A percentile compares a stretch with the other conserved stretches of the same genome.
Conservation (phyloP, 257 asterid species). For the Ligustrum vulgare region DNA sequence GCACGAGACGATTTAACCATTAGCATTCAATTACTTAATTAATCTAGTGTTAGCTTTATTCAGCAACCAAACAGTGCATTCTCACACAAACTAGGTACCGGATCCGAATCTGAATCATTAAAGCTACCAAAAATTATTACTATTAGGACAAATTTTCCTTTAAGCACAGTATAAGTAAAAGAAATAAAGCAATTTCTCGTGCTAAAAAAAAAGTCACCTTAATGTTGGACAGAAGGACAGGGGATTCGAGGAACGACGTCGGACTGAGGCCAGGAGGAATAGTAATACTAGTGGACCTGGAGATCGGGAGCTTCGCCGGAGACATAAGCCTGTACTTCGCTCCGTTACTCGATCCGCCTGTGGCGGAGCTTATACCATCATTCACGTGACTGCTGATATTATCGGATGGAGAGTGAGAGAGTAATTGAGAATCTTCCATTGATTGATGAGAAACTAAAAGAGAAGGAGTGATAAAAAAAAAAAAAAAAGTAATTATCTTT, state of each 20-base stretch:
- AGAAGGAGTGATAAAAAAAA: constrained; percentile 21
- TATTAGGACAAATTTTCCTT: constrained; percentile 15
- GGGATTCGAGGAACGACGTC: constrained; percentile 89
- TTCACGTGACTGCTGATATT: constrained; percentile 29
- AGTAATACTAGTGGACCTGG: constrained; percentile 77
- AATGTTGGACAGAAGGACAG: constrained; percentile 88
- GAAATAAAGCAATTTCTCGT: background rate
- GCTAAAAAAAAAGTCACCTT: constrained; percentile 48
- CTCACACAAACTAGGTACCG: background rate
- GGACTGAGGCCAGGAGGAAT: constrained; percentile 97
- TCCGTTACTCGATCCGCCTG: constrained; percentile 52
- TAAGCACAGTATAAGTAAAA: constrained; percentile 5
- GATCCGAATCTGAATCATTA: constrained; percentile 27
- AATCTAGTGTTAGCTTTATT: constrained; percentile 4
- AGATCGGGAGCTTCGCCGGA: constrained; percentile 98
- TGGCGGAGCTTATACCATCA: constrained; percentile 17
- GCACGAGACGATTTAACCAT: background rate
- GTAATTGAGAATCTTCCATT: constrained; percentile 44
- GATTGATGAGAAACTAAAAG: constrained; percentile 29
- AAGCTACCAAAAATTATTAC: constrained; percentile 21
- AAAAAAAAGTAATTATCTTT: constrained; percentile 4
- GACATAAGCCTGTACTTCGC: constrained; percentile 91
- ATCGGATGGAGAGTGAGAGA: constrained; percentile 30
- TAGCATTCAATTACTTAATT: constrained; percentile 14
- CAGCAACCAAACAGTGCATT: background rate